Evolutionary conservation across 208 protist species (phyloP).

Genomic region (Leptomonas pyrrhocoris): DNA sequence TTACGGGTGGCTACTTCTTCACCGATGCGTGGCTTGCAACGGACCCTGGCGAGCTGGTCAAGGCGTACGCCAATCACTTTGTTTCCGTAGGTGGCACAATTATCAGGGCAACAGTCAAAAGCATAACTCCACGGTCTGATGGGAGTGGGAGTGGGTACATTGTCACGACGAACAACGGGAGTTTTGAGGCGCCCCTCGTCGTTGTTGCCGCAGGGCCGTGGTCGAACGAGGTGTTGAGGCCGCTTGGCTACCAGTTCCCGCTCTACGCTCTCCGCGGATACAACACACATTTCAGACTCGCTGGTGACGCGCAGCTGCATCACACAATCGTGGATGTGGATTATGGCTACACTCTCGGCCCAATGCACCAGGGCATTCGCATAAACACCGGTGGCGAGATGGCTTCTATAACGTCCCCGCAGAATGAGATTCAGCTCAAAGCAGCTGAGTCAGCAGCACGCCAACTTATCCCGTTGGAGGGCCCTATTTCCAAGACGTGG

Average conservation of each 20-base stretch:
- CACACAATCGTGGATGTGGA: conserved; percentile 34
- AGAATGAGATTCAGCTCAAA: conserved; percentile 19
- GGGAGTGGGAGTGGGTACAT: not conserved
- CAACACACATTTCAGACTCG: conserved; percentile 33
- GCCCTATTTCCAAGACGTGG: conserved; percentile 25
- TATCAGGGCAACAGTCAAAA: conserved; percentile 17
- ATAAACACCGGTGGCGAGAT: conserved; percentile 40
- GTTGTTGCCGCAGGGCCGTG: conserved; percentile 33
- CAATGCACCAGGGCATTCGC: conserved; percentile 26
- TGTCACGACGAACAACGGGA: conserved; percentile 11
- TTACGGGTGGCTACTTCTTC: conserved; percentile 18
- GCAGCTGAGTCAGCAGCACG: conserved; percentile 14
- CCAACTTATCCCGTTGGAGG: conserved; percentile 20
- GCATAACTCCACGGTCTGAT: not conserved
- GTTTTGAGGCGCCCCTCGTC: conserved; percentile 20
- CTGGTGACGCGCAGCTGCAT: conserved; percentile 10
- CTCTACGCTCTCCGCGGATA: conserved; percentile 37
- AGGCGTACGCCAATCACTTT: conserved; percentile 26
- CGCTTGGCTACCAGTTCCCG: conserved; percentile 32
- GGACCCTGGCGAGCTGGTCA: conserved; percentile 18
- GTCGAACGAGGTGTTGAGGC: conserved; percentile 25
- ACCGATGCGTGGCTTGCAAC: conserved; percentile 17
- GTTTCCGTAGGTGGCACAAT: conserved; percentile 21
- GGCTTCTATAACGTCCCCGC: conserved; percentile 16
- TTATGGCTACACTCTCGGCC: conserved; percentile 26